A percentile compares a stretch with the other conserved stretches of the same genome.
These are phyloP conservation scores for Jacaranda copaia DNA, from an alignment of 257 asterid genomes.

Conservation along the genomic window DNA sequence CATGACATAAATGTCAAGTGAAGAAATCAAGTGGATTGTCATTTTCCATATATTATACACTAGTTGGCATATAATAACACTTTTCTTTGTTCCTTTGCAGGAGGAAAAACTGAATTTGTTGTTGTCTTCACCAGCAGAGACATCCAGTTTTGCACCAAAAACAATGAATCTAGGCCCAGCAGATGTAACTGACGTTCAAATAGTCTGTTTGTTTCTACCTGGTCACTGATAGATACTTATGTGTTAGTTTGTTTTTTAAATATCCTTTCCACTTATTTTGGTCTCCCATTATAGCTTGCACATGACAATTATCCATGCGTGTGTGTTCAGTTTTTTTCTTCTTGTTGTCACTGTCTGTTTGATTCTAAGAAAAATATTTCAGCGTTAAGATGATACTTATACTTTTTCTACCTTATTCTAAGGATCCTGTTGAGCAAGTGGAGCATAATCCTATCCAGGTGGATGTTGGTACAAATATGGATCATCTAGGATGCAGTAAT, in stretches of 20 bases:
- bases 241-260: slow-evolving; percentile 2
- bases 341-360: background rate
- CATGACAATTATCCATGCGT: background rate
- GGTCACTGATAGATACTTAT: slow-evolving; percentile 23
- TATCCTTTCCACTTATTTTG: slow-evolving; percentile 13
- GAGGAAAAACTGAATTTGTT: slow-evolving; percentile 39
- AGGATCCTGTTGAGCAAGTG: slow-evolving; percentile 59
- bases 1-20: no score
- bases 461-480: slow-evolving; percentile 34
- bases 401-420: slow-evolving; percentile 14
- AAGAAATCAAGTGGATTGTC: no score
- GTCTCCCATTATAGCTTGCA: background rate
- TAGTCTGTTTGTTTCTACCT: slow-evolving; percentile 52
- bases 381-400: slow-evolving; percentile 2
- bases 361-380: background rate
- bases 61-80: background rate
- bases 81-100: slow-evolving; percentile 53
- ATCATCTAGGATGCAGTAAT: slow-evolving; percentile 45
- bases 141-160: slow-evolving; percentile 45
- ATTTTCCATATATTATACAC: slow-evolving; percentile 5
- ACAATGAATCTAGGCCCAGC: slow-evolving; percentile 39
- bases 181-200: slow-evolving; percentile 41
- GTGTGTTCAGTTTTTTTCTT: slow-evolving; percentile 8
- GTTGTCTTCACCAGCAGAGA: slow-evolving; percentile 51
- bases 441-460: slow-evolving; percentile 45